Evolutionary conservation across 371 early-diverging fungal species (phyloP).

Genomic region (Rhizopus arrhizus): DNA sequence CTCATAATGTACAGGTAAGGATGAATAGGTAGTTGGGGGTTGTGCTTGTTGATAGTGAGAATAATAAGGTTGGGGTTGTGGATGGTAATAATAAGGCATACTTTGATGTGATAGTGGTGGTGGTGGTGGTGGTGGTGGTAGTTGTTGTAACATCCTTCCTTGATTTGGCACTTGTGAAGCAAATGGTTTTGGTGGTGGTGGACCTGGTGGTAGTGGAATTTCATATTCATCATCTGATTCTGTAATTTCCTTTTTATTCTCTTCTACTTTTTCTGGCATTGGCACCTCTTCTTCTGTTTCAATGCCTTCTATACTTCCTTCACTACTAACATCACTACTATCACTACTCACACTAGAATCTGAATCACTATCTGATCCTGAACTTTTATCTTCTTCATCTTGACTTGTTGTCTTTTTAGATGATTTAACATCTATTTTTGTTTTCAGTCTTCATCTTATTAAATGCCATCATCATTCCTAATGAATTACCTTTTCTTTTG

Average conservation of each 20-base stretch:
- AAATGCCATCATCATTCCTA: too few species aligned
- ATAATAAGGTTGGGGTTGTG: conserved; percentile 12
- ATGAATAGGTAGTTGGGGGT: conserved; percentile 3
- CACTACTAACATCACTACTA: conserved; percentile 18
- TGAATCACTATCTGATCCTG: conserved; percentile 12
- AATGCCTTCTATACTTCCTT: conserved; percentile 12
- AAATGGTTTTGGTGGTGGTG: conserved; percentile 47
- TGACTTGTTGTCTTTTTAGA: conserved; percentile 7
- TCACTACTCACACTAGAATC: conserved; percentile 18
- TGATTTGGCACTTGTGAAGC: conserved; percentile 19
- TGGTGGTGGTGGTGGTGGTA: conserved; percentile 21
- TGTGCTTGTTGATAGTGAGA: conserved; percentile 9
- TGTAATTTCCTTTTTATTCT: conserved; percentile 14
- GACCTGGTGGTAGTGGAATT: conserved; percentile 51
- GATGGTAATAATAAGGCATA: conserved; percentile 14
- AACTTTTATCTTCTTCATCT: conserved; percentile 4
- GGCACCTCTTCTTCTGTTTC: conserved; percentile 19
- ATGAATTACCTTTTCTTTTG: conserved; percentile 46
- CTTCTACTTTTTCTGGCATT: not conserved
- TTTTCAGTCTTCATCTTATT: not conserved
- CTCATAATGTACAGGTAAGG: conserved; percentile 17
- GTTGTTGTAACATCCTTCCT: conserved; percentile 1
- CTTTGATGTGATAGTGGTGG: conserved; percentile 19
- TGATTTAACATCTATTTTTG: conserved; percentile 16
- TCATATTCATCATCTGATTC: conserved; percentile 50